Conservation (phyloP, 140 eudicot species). For the Erigeron philadelphicus region DNA sequence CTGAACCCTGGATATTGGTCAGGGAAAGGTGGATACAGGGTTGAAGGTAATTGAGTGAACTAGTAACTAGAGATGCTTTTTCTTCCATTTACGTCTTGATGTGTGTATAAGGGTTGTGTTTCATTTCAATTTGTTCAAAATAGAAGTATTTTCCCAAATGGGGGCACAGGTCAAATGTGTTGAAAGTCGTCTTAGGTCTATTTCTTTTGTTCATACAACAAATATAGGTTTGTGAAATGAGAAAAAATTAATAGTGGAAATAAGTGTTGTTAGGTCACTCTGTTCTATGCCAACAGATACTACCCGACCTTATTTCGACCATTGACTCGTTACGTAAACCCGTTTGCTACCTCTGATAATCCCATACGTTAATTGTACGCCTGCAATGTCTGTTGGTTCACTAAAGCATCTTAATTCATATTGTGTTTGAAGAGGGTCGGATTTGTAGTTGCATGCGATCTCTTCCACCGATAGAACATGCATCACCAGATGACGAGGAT, state of each 20-base stretch:
- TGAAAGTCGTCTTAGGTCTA: not conserved
- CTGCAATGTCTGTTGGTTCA: not conserved
- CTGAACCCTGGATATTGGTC: constrained; percentile 91
- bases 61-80: not conserved
- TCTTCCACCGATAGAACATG: constrained; percentile 44
- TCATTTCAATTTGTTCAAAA: constrained; percentile 4
- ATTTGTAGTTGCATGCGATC: constrained; percentile 62
- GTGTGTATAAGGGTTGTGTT: not conserved
- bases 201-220: not conserved
- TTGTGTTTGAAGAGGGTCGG: constrained; percentile 53
- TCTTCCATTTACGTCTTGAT: not conserved
- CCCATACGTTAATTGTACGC: not conserved
- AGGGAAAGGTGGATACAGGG: constrained; percentile 66
- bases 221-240: not conserved
- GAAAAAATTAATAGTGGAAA: not conserved
- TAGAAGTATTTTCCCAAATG: not conserved
- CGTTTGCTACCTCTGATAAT: not conserved
- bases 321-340: too few relatives aligned
- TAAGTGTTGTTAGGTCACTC: not conserved
- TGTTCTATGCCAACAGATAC: too few relatives aligned
- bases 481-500: constrained; percentile 73
- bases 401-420: constrained; percentile 17
- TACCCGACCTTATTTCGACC: too few relatives aligned
- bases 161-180: not conserved
- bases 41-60: constrained; percentile 45